Conservation (phyloP, 192 early-diverging fungal species). For the Rhizoclosmatium globosum region DNA sequence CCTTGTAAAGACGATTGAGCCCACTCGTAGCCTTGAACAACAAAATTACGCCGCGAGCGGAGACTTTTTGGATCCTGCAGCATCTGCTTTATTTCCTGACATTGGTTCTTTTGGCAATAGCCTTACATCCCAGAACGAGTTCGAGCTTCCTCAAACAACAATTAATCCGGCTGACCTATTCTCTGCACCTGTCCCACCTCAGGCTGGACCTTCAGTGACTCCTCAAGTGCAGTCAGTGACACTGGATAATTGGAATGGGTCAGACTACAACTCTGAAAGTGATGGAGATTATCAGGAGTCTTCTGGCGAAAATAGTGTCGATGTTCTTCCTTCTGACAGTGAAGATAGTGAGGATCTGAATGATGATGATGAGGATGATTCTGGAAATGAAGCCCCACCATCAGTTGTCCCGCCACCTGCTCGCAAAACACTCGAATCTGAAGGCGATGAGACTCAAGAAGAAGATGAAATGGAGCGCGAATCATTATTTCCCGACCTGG, state of each 20-base stretch:
- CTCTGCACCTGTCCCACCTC: background rate
- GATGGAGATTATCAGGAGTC: conserved; percentile 16
- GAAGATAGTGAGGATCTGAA: conserved; percentile 42
- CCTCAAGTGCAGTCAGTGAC: background rate
- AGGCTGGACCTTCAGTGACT: background rate
- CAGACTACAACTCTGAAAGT: conserved; percentile 18
- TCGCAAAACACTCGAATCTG: background rate
- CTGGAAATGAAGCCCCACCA: conserved; percentile 25
- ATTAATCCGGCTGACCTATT: background rate
- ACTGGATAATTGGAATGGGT: conserved; percentile 22
- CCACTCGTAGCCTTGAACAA: background rate
- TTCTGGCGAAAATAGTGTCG: conserved; percentile 60
- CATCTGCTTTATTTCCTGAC: background rate
- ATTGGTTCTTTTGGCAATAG: background rate
- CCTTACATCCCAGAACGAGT: background rate
- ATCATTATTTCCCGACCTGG: conserved; percentile 28
- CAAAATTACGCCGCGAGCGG: background rate
- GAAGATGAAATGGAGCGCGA: conserved; percentile 22
- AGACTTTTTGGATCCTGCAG: background rate
- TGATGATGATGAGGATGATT: conserved; percentile 37
- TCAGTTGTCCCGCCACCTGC: background rate
- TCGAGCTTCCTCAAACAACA: background rate
- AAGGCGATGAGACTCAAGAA: conserved; percentile 9
- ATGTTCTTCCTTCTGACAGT: conserved; percentile 68
- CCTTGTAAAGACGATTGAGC: background rate